These are phyloP conservation scores for Salix arbutifolia DNA, from an alignment of 345 rosid genomes.

Conservation along the genomic window DNA sequence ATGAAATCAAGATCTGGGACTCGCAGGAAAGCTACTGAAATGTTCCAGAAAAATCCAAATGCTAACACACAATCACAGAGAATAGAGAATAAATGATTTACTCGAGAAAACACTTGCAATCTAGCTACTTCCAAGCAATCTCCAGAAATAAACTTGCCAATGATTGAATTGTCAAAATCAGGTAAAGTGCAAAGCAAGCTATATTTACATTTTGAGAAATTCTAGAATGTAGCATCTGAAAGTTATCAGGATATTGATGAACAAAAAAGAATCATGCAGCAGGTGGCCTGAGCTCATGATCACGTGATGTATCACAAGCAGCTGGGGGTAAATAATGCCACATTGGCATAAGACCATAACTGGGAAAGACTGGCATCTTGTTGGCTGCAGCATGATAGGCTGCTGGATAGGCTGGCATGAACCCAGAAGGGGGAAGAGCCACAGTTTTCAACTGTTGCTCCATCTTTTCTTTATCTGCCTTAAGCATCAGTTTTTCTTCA, in stretches of 20 bases:
- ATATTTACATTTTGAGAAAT: slow-evolving; percentile 26
- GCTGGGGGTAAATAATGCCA: slow-evolving; percentile 28
- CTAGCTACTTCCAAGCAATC: slow-evolving; percentile 6
- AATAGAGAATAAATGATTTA: background rate
- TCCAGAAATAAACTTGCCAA: slow-evolving; percentile 7
- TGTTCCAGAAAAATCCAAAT: background rate
- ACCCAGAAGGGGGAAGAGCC: slow-evolving; percentile 20
- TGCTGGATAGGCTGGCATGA: slow-evolving; percentile 25
- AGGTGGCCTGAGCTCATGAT: slow-evolving; percentile 31
- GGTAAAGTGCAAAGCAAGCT: background rate
- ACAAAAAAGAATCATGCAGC: slow-evolving; percentile 16
- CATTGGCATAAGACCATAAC: slow-evolving; percentile 31
- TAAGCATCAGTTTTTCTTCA: slow-evolving; percentile 26
- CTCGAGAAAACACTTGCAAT: slow-evolving; percentile 1
- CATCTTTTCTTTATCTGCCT: slow-evolving; percentile 32
- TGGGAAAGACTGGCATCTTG: slow-evolving; percentile 26
- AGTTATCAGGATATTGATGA: background rate
- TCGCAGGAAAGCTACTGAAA: background rate
- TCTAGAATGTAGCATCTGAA: slow-evolving; percentile 15
- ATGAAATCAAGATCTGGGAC: background rate
- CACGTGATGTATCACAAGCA: slow-evolving; percentile 22
- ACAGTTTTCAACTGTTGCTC: slow-evolving; percentile 26
- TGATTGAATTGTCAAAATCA: slow-evolving; percentile 15
- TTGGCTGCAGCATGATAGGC: slow-evolving; percentile 26
- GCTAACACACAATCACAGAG: background rate